These are phyloP conservation scores for Trebouxiophyceae sp. DNA, from an alignment of 163 green algal genomes.

Conservation along the genomic window DNA sequence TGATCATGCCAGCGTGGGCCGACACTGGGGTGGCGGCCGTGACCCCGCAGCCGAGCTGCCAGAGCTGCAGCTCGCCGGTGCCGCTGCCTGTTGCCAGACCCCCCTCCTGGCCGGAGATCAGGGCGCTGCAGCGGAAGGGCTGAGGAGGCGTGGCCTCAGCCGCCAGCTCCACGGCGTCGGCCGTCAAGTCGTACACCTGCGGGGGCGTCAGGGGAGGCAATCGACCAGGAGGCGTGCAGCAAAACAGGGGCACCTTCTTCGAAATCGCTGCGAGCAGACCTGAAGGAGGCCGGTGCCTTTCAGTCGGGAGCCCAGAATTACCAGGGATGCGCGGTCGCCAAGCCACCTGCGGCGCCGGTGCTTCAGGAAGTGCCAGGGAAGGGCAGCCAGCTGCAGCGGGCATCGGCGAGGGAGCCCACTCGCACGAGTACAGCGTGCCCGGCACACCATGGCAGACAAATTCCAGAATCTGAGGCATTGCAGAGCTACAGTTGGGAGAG, in stretches of 20 bases:
- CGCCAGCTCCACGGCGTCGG: constrained; percentile 42
- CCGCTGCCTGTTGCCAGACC: too few relatives aligned
- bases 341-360: constrained; percentile 87
- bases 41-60: too few relatives aligned
- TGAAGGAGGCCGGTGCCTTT: constrained; percentile 66
- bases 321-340: constrained; percentile 65
- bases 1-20: too few relatives aligned
- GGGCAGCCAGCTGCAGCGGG: neutral
- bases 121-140: constrained; percentile 72
- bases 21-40: too few relatives aligned
- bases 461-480: constrained; percentile 77
- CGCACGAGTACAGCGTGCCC: constrained; percentile 62
- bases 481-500: too few relatives aligned
- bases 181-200: constrained; percentile 73
- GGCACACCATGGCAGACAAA: constrained; percentile 66
- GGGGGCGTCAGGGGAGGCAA: neutral
- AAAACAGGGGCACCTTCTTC: too few relatives aligned
- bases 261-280: too few relatives aligned
- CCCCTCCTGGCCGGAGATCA: too few relatives aligned
- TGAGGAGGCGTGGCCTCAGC: constrained; percentile 46
- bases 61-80: too few relatives aligned
- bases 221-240: too few relatives aligned
- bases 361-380: too few relatives aligned
- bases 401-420: constrained; percentile 16
- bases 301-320: constrained; percentile 60